These are phyloP conservation scores for Fragaria vesca DNA, from an alignment of 306 rosid genomes.

Conservation along the genomic window DNA sequence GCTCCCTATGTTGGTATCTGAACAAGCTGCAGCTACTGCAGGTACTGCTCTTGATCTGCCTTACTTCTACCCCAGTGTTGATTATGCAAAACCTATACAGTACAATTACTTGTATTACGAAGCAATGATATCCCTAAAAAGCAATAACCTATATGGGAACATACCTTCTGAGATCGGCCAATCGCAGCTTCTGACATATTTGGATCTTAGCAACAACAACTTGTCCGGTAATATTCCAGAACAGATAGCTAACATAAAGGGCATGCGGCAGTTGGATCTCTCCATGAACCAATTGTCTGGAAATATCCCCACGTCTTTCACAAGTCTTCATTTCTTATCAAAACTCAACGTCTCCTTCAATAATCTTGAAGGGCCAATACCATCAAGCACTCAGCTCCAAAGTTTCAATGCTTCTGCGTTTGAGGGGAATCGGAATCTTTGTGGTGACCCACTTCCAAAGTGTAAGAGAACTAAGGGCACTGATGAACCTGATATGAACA, in stretches of 20 bases:
- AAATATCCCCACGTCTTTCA: neutral
- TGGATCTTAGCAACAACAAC: neutral
- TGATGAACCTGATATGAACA: too few species aligned
- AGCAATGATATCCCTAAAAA: too few species aligned
- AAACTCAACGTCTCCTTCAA: neutral
- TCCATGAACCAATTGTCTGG: neutral
- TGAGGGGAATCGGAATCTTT: too few species aligned
- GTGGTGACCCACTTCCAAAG: too few species aligned
- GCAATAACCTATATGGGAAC: neutral
- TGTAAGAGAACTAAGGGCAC: too few species aligned
- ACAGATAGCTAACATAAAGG: neutral
- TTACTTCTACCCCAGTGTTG: too few species aligned
- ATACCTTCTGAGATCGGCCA: slow-evolving; percentile 4
- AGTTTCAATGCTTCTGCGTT: too few species aligned
- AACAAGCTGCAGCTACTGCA: neutral
- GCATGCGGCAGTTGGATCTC: neutral
- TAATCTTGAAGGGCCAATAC: too few species aligned
- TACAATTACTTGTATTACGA: too few species aligned
- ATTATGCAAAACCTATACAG: too few species aligned
- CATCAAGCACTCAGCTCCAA: too few species aligned
- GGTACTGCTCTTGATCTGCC: neutral
- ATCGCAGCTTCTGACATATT: neutral
- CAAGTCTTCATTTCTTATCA: slow-evolving; percentile 7
- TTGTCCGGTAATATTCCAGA: neutral
- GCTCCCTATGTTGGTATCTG: neutral